A percentile compares a stretch with the other conserved stretches of the same genome.
Conservation (phyloP, 192 early-diverging fungal genomes). For the Dissophora ornata region DNA sequence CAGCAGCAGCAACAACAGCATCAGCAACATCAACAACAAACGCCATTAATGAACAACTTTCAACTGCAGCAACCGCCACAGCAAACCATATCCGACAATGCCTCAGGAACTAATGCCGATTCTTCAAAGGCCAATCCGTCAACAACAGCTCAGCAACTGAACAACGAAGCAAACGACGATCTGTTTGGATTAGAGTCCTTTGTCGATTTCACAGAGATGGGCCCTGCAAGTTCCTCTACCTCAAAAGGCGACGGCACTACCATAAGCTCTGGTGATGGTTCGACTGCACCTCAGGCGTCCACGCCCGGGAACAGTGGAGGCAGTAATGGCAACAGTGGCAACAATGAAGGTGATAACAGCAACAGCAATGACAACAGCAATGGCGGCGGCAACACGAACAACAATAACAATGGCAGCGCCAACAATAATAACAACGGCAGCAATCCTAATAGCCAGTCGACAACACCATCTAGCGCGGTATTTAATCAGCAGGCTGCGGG, state of each 20-base stretch:
- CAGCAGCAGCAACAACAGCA: constrained; percentile 48
- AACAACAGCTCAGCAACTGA: neutral
- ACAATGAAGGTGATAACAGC: constrained; percentile 3
- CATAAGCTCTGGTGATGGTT: neutral
- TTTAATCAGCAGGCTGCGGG: constrained; percentile 20
- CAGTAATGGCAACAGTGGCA: constrained; percentile 6
- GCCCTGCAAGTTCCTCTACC: constrained; percentile 6
- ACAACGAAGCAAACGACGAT: constrained; percentile 30
- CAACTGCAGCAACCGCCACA: constrained; percentile 38
- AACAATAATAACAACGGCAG: constrained; percentile 9
- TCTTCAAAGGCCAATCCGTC: constrained; percentile 6
- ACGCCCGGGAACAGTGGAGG: constrained; percentile 1
- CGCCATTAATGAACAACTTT: constrained; percentile 38
- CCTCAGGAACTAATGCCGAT: constrained; percentile 8
- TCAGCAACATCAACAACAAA: constrained; percentile 33
- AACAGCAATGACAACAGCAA: constrained; percentile 6
- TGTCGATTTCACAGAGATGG: constrained; percentile 42
- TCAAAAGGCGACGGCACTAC: constrained; percentile 16
- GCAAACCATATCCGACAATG: constrained; percentile 3
- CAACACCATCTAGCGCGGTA: constrained; percentile 1
- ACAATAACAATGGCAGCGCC: neutral
- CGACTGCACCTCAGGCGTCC: neutral
- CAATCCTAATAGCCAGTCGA: constrained; percentile 10
- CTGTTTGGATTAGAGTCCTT: constrained; percentile 47
- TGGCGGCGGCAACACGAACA: neutral